Evolutionary conservation across 257 asterid species (phyloP).

Genomic region (Petunia secreta): DNA sequence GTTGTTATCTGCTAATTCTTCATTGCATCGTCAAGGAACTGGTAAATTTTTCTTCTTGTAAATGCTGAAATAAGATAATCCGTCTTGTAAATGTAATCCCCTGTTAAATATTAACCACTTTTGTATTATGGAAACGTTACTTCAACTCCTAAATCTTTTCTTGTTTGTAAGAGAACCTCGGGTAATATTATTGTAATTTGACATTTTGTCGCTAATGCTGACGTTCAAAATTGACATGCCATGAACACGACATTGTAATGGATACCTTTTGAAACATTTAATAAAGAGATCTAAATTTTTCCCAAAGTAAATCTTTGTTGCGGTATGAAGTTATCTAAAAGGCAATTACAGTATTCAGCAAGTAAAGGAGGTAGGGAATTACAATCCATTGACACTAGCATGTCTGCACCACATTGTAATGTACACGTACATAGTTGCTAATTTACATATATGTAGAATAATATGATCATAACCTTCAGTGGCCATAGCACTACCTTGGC

Average conservation of each 20-base stretch:
- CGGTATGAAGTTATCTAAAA: neutral
- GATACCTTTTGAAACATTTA: neutral
- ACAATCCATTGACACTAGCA: neutral
- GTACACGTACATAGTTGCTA: neutral
- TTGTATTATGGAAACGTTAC: too few species aligned
- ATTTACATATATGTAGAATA: neutral
- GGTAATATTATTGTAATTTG: too few species aligned
- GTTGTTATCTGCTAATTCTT: too few species aligned
- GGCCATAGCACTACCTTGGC: constrained; percentile 34
- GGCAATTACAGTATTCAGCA: neutral
- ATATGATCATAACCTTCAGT: neutral
- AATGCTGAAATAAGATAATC: too few species aligned
- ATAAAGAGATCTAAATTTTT: neutral
- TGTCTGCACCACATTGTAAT: neutral
- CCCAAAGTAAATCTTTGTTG: neutral
- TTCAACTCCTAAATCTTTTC: too few species aligned
- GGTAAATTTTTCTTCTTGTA: too few species aligned
- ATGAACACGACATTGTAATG: neutral
- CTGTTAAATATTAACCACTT: too few species aligned
- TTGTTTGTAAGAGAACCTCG: too few species aligned
- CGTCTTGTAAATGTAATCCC: too few species aligned
- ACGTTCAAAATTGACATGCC: neutral
- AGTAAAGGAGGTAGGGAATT: neutral
- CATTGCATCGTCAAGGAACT: too few species aligned
- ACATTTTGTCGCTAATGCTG: too few species aligned